Evolutionary conservation across 352 stramenopile genomes (phyloP).

Genomic region (Phytophthora brassicae): DNA sequence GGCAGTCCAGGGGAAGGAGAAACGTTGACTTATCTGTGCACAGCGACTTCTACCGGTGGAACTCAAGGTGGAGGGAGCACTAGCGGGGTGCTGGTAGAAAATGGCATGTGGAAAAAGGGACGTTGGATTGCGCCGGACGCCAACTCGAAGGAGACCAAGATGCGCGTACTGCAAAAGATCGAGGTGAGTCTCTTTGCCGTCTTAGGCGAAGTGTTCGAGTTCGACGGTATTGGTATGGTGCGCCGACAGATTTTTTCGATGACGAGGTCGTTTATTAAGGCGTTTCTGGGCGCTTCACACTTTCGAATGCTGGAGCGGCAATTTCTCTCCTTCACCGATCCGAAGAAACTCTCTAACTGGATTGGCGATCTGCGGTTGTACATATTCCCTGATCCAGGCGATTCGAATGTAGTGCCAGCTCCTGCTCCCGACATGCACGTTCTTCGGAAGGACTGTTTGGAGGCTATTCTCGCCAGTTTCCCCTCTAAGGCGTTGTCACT

Average conservation of each 20-base stretch:
- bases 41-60: conserved; percentile 9
- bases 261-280: conserved; percentile 79
- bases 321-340: conserved; percentile 80
- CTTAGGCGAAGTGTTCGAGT: conserved; percentile 82
- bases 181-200: conserved; percentile 80
- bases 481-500: conserved; percentile 74
- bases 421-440: conserved; percentile 47
- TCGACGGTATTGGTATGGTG: conserved; percentile 82
- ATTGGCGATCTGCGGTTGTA: conserved; percentile 58
- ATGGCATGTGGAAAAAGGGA: conserved; percentile 64
- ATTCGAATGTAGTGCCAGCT: conserved; percentile 9
- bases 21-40: conserved; percentile 11
- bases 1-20: conserved; percentile 28
- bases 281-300: conserved; percentile 77
- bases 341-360: conserved; percentile 58
- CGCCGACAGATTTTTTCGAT: conserved; percentile 84
- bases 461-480: conserved; percentile 72
- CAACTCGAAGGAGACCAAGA: conserved; percentile 80
- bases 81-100: conserved; percentile 55
- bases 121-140: conserved; percentile 61
- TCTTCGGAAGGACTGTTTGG: conserved; percentile 62
- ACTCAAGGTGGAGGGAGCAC: conserved; percentile 15
- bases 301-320: conserved; percentile 83
- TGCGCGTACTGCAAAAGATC: conserved; percentile 77
- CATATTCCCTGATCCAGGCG: conserved; percentile 53